Evolutionary conservation across 2,329 filamentous ascomycete species (phyloP), one percentile per base, ranked within the genome.

Genomic region (Alternaria panax): DNA sequence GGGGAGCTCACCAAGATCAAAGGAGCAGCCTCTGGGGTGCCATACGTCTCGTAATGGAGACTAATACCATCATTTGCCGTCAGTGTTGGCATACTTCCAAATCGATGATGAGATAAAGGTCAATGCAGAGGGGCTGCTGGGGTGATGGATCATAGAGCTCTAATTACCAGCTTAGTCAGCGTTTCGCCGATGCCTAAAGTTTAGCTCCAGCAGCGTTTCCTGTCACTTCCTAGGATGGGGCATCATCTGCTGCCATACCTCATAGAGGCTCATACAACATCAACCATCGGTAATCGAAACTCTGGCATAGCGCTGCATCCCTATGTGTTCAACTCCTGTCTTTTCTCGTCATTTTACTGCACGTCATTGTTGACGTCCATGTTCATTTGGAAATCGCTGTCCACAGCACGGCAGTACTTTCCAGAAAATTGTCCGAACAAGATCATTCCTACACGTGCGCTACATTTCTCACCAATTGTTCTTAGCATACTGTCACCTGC

Each of bases 41-140:
- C 68, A 47, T 65, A 43, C 0, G 62, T 68, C 8, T 51, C 36
- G 52, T 64, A 70, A 11, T 63, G 25, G 2, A 70, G 38, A 2
- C 27, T 22, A 2, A 68, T 40, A 7, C 59, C 63, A 36, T 70
- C 68, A 16, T 70, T 70, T 7, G 68, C 59, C 42, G 43, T 52
- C 11, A 68, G 43, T 0, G 43, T 48, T 12, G 66, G 63, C 68
- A 70, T 70, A 5, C 4, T 47, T 16, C 2, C 16, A 48, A 14
- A 11, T 48, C 14, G 45, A 36, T 2, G 24, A 18, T 5, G 18
- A 12, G 4, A 18, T 24, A 16, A 24, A 41, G 20, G 38, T 41
- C 20, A 24, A 41, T 11, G 38, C 8, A 36, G 28, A 32, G 11
- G 8, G 30, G 20, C 36, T 14, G 1, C 38, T 24, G 1, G 12